A percentile compares a stretch with the other conserved stretches of the same genome.
Evolutionary conservation across 768 basidiomycete species (phyloP).

Genomic region (Clavaria fumosa): DNA sequence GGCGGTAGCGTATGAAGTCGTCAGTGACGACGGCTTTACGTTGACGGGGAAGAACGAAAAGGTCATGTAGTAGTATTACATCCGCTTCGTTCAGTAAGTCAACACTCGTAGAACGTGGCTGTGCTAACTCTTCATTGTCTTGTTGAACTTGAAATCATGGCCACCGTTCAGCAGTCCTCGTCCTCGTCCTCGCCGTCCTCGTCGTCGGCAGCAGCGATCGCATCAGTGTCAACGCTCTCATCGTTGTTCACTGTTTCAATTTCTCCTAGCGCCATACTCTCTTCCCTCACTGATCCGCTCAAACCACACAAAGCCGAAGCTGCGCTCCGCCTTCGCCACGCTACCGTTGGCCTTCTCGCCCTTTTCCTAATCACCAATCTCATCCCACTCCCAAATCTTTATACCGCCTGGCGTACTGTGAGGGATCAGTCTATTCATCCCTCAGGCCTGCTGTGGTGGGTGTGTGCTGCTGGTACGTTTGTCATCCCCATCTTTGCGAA

Average conservation of each 20-base stretch:
- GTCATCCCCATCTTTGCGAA: not conserved
- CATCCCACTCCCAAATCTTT: slow-evolving; percentile 2
- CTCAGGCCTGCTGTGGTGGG: slow-evolving; percentile 1
- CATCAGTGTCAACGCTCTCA: no score
- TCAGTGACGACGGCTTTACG: no score
- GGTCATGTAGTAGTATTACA: no score
- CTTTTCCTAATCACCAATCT: slow-evolving; percentile 4
- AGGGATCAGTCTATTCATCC: not conserved
- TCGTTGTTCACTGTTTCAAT: no score
- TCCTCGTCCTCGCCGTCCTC: no score
- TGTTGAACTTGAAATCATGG: no score
- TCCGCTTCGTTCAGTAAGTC: no score
- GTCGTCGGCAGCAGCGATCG: no score
- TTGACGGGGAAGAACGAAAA: no score
- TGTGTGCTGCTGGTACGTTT: slow-evolving; percentile 4
- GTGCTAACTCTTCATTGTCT: no score
- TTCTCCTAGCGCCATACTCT: slow-evolving; percentile 41
- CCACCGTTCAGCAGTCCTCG: no score
- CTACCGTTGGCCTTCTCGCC: not conserved
- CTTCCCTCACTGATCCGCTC: slow-evolving; percentile 23
- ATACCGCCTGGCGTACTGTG: not conserved
- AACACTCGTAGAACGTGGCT: no score
- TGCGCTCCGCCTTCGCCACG: slow-evolving; percentile 2
- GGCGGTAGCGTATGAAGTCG: slow-evolving; percentile 92
- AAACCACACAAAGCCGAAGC: slow-evolving; percentile 6